phyloP scores from a whole-genome alignment of 495 filamentous ascomycete species.

The Cercophora samala region DNA sequence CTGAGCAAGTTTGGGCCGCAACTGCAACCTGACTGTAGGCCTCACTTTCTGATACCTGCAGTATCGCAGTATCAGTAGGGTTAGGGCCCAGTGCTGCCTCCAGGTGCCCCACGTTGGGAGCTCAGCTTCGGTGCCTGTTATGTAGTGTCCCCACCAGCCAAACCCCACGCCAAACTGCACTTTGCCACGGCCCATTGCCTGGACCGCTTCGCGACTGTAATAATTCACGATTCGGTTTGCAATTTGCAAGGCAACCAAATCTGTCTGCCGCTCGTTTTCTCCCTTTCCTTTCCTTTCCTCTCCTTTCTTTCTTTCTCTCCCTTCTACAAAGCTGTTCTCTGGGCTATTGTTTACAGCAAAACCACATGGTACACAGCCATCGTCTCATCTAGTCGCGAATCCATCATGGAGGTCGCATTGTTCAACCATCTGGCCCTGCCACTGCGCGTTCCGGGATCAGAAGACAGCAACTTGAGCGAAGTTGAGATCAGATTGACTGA shows the following conservation, averaged over 20 bases:
- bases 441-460: slow-evolving; percentile 42
- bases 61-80: background rate
- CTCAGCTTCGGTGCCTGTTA: background rate
- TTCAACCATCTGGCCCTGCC: slow-evolving; percentile 48
- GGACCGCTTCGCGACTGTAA: background rate
- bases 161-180: background rate
- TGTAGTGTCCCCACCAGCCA: background rate
- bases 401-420: slow-evolving; percentile 20
- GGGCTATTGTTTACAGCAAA: background rate
- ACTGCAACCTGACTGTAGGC: background rate
- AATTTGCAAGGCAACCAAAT: background rate
- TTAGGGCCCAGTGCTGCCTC: background rate
- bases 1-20: background rate
- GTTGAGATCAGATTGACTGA: slow-evolving; percentile 38
- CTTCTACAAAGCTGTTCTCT: background rate
- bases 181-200: no score
- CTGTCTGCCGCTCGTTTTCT: background rate
- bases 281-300: background rate
- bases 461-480: slow-evolving; percentile 38
- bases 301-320: background rate
- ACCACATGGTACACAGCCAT: background rate
- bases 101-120: background rate
- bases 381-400: background rate
- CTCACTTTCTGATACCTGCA: background rate
- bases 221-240: background rate